Base-by-base conservation (phyloP, 2,329 filamentous ascomycete species). In the Aspergillus pseudoviridinutans region DNA sequence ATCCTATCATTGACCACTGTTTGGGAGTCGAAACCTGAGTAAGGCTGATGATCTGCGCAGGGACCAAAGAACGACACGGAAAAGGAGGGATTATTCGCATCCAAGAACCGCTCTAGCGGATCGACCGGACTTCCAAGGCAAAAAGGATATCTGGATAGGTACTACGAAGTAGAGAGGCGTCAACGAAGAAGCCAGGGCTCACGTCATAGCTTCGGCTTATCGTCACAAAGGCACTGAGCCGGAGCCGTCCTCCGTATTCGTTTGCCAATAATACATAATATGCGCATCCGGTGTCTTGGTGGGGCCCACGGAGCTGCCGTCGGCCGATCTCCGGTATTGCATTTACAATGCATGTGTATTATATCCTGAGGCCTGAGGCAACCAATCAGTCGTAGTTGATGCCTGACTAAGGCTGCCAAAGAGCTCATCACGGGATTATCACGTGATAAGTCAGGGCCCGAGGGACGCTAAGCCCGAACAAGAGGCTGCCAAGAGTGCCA, bases 401-500 rank as follows among this genome's bases (percentile, higher is more conserved):
- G 53, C 44, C 22, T 32, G 14, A 25, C 51, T 46, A 14, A 49
- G 44, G 27, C 46, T 25, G 44, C 10, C 12, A 28, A 14, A 38
- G 22, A 12, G 41, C n/a, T 12, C 22, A 20, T 42, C 55, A 56
- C 35, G 46, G 28, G 24, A 49, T 3, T 1, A 1, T 2, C 35
- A 35, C 38, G 24, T 20, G 35, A 44, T 14, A 0, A 17, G 2
- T 6, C 6, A 50, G 32, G 8, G 35, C 53, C 51, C 50, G 54
- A 59, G 54, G 27, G 28, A 24, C 58, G 50, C 58, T 60, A 60
- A 42, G 6, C 58, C 53, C 10, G 22, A 44, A 55, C 17, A 20
- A 32, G 47, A 47, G 27, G 44, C 50, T 24, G 58, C 60, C 58
- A 58, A 59, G 63, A 57, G 57, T 53, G 60, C 52, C 63, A 64